These are phyloP conservation scores for Salix koriyanagi DNA, from an alignment of 345 rosid genomes.

Conservation along the genomic window DNA sequence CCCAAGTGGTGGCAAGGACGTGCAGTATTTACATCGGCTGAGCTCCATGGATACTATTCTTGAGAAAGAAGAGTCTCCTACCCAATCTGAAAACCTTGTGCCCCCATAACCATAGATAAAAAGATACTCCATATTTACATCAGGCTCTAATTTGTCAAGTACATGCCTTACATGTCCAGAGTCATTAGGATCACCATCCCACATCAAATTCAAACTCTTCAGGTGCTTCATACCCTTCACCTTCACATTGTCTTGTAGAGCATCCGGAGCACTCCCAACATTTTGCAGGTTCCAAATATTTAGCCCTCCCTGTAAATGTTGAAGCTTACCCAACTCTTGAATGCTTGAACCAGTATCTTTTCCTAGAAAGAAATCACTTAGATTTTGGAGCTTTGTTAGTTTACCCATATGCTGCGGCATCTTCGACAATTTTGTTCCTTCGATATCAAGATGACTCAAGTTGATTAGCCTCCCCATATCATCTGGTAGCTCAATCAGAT, in stretches of 20 bases:
- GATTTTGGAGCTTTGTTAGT: background rate
- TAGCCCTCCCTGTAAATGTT: background rate
- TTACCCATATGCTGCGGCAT: constrained; percentile 5
- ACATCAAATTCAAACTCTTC: background rate
- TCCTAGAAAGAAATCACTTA: background rate
- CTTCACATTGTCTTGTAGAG: background rate
- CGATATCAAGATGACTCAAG: constrained; percentile 29
- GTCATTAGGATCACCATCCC: background rate
- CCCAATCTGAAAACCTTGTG: constrained; percentile 2
- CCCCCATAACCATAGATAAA: background rate
- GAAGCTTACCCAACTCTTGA: background rate
- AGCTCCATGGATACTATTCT: background rate
- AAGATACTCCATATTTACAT: background rate
- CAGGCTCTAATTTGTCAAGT: background rate
- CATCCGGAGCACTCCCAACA: background rate
- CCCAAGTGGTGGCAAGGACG: constrained; percentile 11
- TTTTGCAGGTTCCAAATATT: constrained; percentile 1
- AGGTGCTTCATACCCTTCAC: background rate
- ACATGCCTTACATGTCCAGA: background rate
- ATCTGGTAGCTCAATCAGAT: constrained; percentile 31
- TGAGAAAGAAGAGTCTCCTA: background rate
- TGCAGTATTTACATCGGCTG: background rate
- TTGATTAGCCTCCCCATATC: constrained; percentile 26
- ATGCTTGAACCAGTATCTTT: background rate
- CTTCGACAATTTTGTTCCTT: constrained; percentile 12